These are phyloP conservation scores for Tricholoma terreum DNA, from an alignment of 768 basidiomycete species.

Conservation along the genomic window DNA sequence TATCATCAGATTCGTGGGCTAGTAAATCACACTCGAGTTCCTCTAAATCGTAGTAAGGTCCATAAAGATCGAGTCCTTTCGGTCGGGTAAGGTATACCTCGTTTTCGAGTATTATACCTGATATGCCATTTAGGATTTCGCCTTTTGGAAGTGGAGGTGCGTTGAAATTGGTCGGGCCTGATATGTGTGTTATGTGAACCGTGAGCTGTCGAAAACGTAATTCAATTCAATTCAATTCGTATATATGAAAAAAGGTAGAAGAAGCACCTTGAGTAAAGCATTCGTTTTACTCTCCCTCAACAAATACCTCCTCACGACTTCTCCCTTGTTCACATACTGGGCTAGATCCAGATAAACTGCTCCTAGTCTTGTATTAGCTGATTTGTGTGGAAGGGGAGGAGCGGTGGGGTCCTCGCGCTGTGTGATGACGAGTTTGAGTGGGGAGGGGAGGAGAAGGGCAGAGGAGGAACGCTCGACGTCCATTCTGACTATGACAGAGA, in stretches of 20 bases:
- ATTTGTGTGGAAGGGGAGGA: background rate
- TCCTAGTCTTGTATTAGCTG: constrained; percentile 55
- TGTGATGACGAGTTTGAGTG: constrained; percentile 65
- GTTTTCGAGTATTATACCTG: constrained; percentile 40
- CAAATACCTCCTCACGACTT: constrained; percentile 62
- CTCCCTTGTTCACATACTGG: constrained; percentile 63
- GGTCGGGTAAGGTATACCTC: constrained; percentile 53
- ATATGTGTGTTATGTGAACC: constrained; percentile 42
- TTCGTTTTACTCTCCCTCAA: constrained; percentile 75
- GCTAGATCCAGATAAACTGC: constrained; percentile 68
- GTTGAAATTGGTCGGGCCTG: constrained; percentile 18
- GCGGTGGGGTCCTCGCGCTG: constrained; percentile 33
- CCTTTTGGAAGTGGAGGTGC: constrained; percentile 69
- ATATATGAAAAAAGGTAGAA: background rate
- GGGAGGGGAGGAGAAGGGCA: constrained; percentile 50
- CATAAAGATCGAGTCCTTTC: constrained; percentile 46
- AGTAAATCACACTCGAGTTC: constrained; percentile 37
- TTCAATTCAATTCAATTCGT: background rate
- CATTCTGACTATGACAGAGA: constrained; percentile 57
- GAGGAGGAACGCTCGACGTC: constrained; percentile 51
- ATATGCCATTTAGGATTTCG: constrained; percentile 68
- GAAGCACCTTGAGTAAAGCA: constrained; percentile 65
- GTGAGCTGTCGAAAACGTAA: constrained; percentile 62
- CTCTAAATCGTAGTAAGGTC: constrained; percentile 35
- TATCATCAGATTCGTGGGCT: constrained; percentile 9